phyloP scores from a whole-genome alignment of 2,329 filamentous ascomycete genomes.

The Calonectria naviculata region DNA sequence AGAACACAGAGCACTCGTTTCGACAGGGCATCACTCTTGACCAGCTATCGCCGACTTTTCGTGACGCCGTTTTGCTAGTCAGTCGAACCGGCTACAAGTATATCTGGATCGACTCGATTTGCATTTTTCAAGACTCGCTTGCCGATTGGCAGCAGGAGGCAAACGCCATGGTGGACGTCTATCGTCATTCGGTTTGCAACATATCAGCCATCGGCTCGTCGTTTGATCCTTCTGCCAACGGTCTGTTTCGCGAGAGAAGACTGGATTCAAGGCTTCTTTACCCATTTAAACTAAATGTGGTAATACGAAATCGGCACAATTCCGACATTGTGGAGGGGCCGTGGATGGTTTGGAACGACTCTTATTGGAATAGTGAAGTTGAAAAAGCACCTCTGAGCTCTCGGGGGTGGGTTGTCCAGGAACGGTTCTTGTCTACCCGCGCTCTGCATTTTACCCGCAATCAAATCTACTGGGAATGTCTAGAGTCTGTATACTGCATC shows the following conservation, averaged over 20 bases:
- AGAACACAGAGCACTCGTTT: background rate
- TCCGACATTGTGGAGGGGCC: background rate
- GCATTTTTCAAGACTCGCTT: background rate
- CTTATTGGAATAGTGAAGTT: background rate
- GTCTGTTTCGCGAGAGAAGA: background rate
- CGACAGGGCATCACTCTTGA: background rate
- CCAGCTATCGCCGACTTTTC: background rate
- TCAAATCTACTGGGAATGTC: background rate
- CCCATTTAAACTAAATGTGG: background rate
- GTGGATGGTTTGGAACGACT: background rate
- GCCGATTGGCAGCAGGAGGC: background rate
- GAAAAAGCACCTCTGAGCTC: background rate
- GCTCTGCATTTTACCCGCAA: background rate
- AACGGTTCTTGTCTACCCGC: background rate
- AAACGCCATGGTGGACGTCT: background rate
- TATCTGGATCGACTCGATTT: background rate
- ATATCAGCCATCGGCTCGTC: background rate
- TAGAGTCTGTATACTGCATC: background rate
- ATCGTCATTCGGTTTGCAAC: background rate
- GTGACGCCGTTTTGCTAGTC: background rate
- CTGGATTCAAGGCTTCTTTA: background rate
- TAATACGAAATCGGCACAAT: background rate
- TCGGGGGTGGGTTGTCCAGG: background rate
- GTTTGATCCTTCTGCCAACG: background rate
- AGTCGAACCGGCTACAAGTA: background rate